Base-by-base conservation (phyloP, 257 asterid species). In the Penstemon barbatus region DNA sequence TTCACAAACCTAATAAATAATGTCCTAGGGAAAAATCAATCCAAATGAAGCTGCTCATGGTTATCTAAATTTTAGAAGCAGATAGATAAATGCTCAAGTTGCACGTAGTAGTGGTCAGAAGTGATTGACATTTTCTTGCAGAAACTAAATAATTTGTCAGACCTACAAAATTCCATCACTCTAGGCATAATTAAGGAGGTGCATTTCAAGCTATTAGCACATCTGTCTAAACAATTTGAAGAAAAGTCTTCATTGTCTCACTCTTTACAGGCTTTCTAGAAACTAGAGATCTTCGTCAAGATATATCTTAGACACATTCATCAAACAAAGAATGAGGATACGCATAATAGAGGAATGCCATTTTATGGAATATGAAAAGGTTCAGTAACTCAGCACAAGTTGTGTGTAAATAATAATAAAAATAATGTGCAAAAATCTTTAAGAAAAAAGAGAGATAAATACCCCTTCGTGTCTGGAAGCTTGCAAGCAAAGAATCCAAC, bases 401-500 rank as follows among this genome's bases (percentile, higher is more conserved):
- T n/a, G 18, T 41, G 66, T 55, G 63, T 9, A 77, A 44, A 58
- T 15, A 11, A 62, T 25, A 25, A 25, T 25, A 25, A 2, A 25
- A 25, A 51, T 55, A 60, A 18, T 13, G 33, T 40, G 40, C 9
- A 60, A 63, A 50, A 13, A 39, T 45, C 7, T 18, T 60, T 15
- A n/a, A 65, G 43, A 50, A 10, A 71, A 40, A 44, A 6, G 19
- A 45, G 55, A 52, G 8, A 48, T 36, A 61, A 5, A 6, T 86
- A 92, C 98, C 96, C 11, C 76, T 74, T 56, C 45, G 82, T 36
- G 15, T 77, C 63, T 69, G 78, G 68, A 81, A 65, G 76, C 84
- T 80, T 74, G 73, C 77, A 48, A 94, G 78, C 76, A 89, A 74
- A 68, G 70, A 9, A 65, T 82, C 76, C 36, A 94, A 76, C 77